phyloP scores from a whole-genome alignment of 352 stramenopile genomes.

The Globisporangium nodosum region DNA sequence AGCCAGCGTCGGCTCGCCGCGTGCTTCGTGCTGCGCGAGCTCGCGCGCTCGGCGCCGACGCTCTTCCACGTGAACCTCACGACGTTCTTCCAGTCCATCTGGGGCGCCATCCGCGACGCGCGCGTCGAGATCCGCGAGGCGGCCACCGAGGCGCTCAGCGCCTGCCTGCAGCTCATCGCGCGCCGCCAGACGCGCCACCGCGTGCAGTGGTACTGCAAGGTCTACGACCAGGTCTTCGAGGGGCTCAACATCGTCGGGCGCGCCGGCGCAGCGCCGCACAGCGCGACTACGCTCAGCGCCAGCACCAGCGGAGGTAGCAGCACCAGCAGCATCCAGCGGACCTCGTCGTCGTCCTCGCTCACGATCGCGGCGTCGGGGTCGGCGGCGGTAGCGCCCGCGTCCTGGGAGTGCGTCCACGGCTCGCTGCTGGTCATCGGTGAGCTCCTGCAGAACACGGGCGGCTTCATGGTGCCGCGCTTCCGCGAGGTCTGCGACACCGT shows the following conservation, averaged over 20 bases:
- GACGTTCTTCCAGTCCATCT: slow-evolving; percentile 92
- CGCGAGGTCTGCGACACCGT: slow-evolving; percentile 94
- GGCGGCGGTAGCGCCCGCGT: slow-evolving; percentile 17
- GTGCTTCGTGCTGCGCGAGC: slow-evolving; percentile 84
- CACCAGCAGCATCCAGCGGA: background rate
- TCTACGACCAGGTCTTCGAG: slow-evolving; percentile 89
- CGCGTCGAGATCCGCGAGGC: slow-evolving; percentile 80
- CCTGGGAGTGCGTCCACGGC: slow-evolving; percentile 89
- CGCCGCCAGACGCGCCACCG: slow-evolving; percentile 72
- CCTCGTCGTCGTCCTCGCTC: background rate
- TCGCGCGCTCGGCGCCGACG: slow-evolving; percentile 82
- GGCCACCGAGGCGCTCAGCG: slow-evolving; percentile 74
- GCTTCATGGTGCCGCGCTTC: slow-evolving; percentile 97
- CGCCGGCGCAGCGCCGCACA: background rate
- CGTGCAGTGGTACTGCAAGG: slow-evolving; percentile 91
- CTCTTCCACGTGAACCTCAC: slow-evolving; percentile 90
- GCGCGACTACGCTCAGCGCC: background rate
- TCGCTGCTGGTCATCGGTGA: slow-evolving; percentile 94
- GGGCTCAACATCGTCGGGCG: slow-evolving; percentile 27
- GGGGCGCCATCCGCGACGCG: slow-evolving; percentile 71
- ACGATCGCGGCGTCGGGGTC: slow-evolving; percentile 5
- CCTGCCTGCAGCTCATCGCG: slow-evolving; percentile 86
- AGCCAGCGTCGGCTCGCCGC: slow-evolving; percentile 72
- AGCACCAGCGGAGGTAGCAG: background rate
- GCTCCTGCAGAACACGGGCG: slow-evolving; percentile 91